Evolutionary conservation across 176 grass and related monocot species (phyloP).

Genomic region (Coix lacrymajobi): DNA sequence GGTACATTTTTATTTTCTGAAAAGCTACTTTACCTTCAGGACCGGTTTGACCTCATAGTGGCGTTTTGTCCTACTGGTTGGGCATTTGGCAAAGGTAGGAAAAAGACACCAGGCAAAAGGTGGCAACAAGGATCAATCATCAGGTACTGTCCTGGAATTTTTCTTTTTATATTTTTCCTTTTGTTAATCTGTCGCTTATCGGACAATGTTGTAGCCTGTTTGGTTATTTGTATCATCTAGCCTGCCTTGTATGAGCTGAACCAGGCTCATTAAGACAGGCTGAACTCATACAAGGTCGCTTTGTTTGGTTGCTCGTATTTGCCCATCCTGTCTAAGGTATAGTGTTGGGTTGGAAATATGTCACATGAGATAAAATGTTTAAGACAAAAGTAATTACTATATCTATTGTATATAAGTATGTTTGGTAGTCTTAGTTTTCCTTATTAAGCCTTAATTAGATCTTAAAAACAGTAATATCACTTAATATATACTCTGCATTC

Average conservation of each 20-base stretch:
- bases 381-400: background rate
- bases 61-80: conserved; percentile 95
- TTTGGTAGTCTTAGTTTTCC: background rate
- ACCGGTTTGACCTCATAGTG: conserved; percentile 75
- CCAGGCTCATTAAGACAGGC: background rate
- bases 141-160: conserved; percentile 48
- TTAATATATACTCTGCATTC: background rate
- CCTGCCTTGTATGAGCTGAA: background rate
- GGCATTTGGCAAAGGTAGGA: conserved; percentile 88
- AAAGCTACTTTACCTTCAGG: conserved; percentile 38
- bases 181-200: background rate
- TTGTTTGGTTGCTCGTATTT: background rate
- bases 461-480: background rate
- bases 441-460: background rate
- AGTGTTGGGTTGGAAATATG: background rate
- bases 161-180: background rate
- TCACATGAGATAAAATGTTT: background rate
- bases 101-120: conserved; percentile 78
- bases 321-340: background rate
- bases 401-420: background rate
- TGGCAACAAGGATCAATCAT: conserved; percentile 88
- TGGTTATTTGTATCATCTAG: background rate
- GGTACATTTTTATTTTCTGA: conserved; percentile 25
- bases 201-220: background rate
- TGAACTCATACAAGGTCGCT: background rate